Conservation (phyloP, 139 green algal species). For the Ettlia oleoabundans region DNA sequence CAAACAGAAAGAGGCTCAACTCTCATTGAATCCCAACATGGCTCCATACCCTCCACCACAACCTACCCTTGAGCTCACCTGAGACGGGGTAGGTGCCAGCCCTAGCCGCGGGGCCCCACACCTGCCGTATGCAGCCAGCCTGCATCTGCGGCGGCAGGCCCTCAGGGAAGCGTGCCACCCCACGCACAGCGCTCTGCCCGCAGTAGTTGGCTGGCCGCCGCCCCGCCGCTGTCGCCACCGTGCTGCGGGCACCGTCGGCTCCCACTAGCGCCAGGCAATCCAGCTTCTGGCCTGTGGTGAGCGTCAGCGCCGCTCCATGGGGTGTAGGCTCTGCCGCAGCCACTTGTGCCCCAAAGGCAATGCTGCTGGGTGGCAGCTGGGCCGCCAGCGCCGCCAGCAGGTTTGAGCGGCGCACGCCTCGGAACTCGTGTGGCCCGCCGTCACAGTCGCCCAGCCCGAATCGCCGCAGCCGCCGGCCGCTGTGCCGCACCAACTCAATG, state of each 20-base stretch:
- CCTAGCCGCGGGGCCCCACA: conserved; percentile 58
- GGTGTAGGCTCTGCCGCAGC: neutral
- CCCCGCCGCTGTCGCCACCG: conserved; percentile 45
- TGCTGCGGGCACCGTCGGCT: conserved; percentile 64
- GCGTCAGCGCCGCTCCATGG: conserved; percentile 4
- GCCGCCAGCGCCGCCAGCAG: conserved; percentile 59
- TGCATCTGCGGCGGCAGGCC: conserved; percentile 22
- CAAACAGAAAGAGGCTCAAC: neutral
- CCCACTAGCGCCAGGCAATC: conserved; percentile 63
- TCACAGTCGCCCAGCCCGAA: conserved; percentile 72
- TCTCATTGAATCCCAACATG: neutral
- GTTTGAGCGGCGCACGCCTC: conserved; percentile 59
- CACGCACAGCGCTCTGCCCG: conserved; percentile 65
- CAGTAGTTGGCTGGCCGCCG: conserved; percentile 50
- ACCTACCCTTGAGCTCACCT: neutral
- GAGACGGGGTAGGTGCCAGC: conserved; percentile 78
- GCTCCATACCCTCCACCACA: neutral
- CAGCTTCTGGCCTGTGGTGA: conserved; percentile 13
- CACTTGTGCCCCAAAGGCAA: conserved; percentile 54
- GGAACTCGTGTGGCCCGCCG: conserved; percentile 73
- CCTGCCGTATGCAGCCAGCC: conserved; percentile 52
- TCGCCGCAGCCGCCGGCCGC: conserved; percentile 49
- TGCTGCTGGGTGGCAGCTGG: conserved; percentile 37
- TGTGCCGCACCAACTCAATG: conserved; percentile 54
- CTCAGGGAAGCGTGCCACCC: conserved; percentile 43